Conservation (phyloP, 2,329 filamentous ascomycete genomes). For the Pestalotiopsis sp. region DNA sequence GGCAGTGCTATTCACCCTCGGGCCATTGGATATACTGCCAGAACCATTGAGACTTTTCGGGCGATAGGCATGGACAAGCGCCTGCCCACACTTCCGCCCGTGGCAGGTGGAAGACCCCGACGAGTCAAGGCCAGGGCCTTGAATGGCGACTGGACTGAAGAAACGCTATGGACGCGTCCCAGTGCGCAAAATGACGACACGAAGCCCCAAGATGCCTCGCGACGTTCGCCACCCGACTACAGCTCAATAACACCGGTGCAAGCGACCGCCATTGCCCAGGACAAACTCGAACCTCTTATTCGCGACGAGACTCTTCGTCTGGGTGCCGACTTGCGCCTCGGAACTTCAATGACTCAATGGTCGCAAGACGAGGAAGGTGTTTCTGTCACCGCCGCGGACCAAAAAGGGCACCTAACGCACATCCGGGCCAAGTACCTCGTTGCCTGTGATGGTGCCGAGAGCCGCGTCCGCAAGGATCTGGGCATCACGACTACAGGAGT, state of each 20-base stretch:
- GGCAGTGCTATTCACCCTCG: conserved; percentile 19
- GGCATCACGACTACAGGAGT: conserved; percentile 29
- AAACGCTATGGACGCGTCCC: neutral
- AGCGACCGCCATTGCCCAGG: conserved; percentile 32
- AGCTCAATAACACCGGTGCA: neutral
- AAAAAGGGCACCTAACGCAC: conserved; percentile 25
- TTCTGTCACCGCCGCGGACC: neutral
- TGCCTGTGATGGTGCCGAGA: conserved; percentile 38
- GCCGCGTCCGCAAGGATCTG: conserved; percentile 28
- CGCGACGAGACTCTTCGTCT: conserved; percentile 31
- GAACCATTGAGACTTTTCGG: conserved; percentile 15
- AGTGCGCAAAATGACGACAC: neutral
- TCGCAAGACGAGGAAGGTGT: conserved; percentile 30
- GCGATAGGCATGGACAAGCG: conserved; percentile 13
- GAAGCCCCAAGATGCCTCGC: neutral
- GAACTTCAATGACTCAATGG: conserved; percentile 24
- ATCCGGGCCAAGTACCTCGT: conserved; percentile 39
- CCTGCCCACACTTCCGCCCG: neutral
- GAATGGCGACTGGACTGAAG: conserved; percentile 2
- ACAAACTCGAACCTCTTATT: conserved; percentile 42
- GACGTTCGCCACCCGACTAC: conserved; percentile 2
- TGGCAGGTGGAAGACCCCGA: neutral
- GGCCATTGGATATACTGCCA: conserved; percentile 15
- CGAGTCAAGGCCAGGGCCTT: conserved; percentile 3
- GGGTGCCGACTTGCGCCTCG: conserved; percentile 37